A percentile compares a stretch with the other conserved stretches of the same genome.
phyloP scores from a whole-genome alignment of 257 asterid species.

The Salvia hispanica region DNA sequence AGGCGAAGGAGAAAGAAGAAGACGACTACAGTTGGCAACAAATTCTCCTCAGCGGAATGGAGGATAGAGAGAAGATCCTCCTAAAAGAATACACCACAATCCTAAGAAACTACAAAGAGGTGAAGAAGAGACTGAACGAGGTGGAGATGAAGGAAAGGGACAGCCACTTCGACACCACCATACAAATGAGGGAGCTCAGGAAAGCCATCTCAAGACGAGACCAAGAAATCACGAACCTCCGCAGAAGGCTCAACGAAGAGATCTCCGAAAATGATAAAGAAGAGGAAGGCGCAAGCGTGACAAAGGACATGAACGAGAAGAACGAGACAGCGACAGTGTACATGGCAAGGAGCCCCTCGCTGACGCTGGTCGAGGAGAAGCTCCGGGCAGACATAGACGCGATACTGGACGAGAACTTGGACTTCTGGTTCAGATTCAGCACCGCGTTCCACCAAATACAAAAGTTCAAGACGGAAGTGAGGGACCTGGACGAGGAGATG shows the following conservation, averaged over 20 bases:
- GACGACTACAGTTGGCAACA: slow-evolving; percentile 56
- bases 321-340: slow-evolving; percentile 30
- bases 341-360: slow-evolving; percentile 26
- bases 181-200: slow-evolving; percentile 44
- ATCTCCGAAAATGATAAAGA: background rate
- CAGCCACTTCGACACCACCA: slow-evolving; percentile 37
- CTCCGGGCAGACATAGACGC: slow-evolving; percentile 52
- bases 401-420: slow-evolving; percentile 54
- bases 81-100: slow-evolving; percentile 51
- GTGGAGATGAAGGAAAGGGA: slow-evolving; percentile 50
- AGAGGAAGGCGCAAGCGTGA: background rate
- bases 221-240: slow-evolving; percentile 39
- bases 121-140: slow-evolving; percentile 43
- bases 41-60: slow-evolving; percentile 55
- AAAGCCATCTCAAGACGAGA: slow-evolving; percentile 40
- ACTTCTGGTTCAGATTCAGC: slow-evolving; percentile 73
- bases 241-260: background rate
- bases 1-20: slow-evolving; percentile 36
- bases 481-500: slow-evolving; percentile 53
- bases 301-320: slow-evolving; percentile 5
- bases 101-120: slow-evolving; percentile 50
- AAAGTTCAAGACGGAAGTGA: slow-evolving; percentile 55
- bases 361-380: slow-evolving; percentile 48
- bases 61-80: slow-evolving; percentile 55
- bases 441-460: slow-evolving; percentile 49